Percentiles rank a stretch among this genome's conserved stretches.
Evolutionary conservation across 2,329 filamentous ascomycete genomes (phyloP).

Genomic region (Hymenoscyphus fraxineus): DNA sequence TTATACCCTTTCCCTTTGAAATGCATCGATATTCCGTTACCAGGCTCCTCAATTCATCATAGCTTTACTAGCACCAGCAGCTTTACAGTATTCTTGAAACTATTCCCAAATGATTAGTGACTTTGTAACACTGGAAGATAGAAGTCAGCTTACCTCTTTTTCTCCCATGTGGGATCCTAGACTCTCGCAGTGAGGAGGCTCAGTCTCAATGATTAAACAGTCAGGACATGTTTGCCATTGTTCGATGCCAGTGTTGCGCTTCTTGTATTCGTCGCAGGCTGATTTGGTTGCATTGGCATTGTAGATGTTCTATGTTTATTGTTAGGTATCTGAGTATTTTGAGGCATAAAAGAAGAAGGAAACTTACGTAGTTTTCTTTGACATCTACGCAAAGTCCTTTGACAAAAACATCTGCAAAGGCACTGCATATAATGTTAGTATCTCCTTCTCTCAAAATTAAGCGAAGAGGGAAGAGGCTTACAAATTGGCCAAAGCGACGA

Average conservation of each 20-base stretch:
- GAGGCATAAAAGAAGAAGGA: neutral
- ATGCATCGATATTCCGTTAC: neutral
- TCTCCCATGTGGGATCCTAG: neutral
- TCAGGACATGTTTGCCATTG: constrained; percentile 21
- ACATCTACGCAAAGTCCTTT: constrained; percentile 19
- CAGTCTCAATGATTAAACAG: constrained; percentile 12
- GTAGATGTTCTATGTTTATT: constrained; percentile 14
- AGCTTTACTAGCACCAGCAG: constrained; percentile 11
- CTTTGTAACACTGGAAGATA: neutral
- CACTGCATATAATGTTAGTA: constrained; percentile 11
- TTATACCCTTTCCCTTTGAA: neutral
- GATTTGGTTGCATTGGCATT: constrained; percentile 17
- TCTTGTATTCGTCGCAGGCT: constrained; percentile 17
- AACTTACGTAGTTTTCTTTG: constrained; percentile 8
- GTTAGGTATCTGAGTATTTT: neutral
- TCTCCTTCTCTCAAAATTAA: neutral
- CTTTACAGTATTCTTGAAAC: constrained; percentile 17
- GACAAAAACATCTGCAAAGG: constrained; percentile 26
- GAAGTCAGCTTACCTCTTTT: neutral
- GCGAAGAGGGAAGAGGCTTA: neutral
- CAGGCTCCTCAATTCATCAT: neutral
- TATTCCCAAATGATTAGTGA: constrained; percentile 4
- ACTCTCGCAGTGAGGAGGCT: neutral
- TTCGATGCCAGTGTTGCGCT: constrained; percentile 16
- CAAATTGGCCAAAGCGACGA: constrained; percentile 8